Base-by-base conservation (phyloP, 495 filamentous ascomycete species). In the Aspergillus nanangensis region DNA sequence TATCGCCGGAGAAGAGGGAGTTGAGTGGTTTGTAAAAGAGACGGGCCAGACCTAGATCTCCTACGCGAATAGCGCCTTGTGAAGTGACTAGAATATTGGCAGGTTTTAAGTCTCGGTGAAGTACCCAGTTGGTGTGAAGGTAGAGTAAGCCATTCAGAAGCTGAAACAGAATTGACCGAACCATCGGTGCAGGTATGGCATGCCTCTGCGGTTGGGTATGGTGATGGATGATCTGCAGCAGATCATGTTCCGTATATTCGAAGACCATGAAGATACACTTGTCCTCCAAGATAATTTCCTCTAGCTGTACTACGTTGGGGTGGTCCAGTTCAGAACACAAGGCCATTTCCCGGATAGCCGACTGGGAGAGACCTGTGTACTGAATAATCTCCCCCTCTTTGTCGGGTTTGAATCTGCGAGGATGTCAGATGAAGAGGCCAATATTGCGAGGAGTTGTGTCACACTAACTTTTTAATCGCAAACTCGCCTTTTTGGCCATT, bases 201-300 rank as follows among this genome's bases (percentile, higher is more conserved):
- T 88, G 84, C 36, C 93, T 79, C 10, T 87, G 82, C 11, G 87
- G 86, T 47, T 94, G 88, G 2, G 89, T 92, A 69, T 99, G 93
- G 57, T 96, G 90, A 60, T 99, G 93, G 55, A 99, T 96, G 50
- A 99, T 97, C 65, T 97, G 94, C 7, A 99, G 76, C 33, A 99
- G 74, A 62, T 99, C 93, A 66, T 87, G 93, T 66, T 99, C 93
- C 52, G 91, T 92, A 60, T 96, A 99, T 66, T 97, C 93, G 58
- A 99, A 99, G 15, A 99, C 91, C 88, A 99, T 99, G 67, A 90
- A 97, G 58, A 99, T 99, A 71, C 90, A 96, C 69, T 96, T 97
- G 66, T 95, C 90, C 67, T 99, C 90, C 11, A 99, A 74, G 58
- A 97, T 96, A 56, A 96, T 99, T 65, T 99, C 93, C 52, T 92